Base-by-base conservation (phyloP, 208 protist genomes). In the Crithidia bombi region DNA sequence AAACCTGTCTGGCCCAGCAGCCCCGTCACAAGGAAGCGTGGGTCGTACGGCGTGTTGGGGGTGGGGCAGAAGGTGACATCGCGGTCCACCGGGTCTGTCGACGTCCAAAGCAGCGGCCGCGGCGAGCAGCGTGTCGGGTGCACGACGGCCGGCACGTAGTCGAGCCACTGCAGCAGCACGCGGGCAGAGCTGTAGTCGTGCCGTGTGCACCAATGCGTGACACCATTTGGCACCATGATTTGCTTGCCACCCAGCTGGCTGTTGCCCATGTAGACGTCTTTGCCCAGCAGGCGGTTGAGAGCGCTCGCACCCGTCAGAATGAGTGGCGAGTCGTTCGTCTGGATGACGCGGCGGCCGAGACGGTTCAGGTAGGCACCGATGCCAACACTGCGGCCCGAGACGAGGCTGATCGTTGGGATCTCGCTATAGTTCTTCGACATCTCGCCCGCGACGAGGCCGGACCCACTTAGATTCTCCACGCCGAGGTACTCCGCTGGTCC, bases 291-390 rank as follows among this genome's bases (percentile, higher is more conserved):
- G 30, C 89, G 91, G 69, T 97, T 98, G 26, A 98, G 81, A 1
- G 98, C 98, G 9, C 71, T 58, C 10, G 88, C 87, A 49, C 98
- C 98, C 19, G 98, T 99, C 1, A 99, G 77, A 55, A 99, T 96
- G 30, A 99, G 93, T 7, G 97, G 96, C 0, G 89, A 81, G 65
- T 90, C 85, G 61, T 86, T 81, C 43, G 95, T 98, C 78, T 99
- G 98, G 73, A 99, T 97, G 28, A 98, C 87, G 61, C 98, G 89
- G 65, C 98, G 96, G 35, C 98, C 98, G 9, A 99, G 86, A 33
- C 98, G 93, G 51, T 98, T 97, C 9, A 99, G 77, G 76, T 99
- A 99, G 3, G 98, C 97, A 19, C 98, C 98, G 76, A 99, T 99
- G 65, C 98, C 98, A 32, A 99, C 98, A 32, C 97, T 98, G 46